A percentile compares a stretch with the other conserved stretches of the same genome.
Evolutionary conservation across 2,329 filamentous ascomycete genomes (phyloP).

Genomic region (Phyllosticta citrichinensis): DNA sequence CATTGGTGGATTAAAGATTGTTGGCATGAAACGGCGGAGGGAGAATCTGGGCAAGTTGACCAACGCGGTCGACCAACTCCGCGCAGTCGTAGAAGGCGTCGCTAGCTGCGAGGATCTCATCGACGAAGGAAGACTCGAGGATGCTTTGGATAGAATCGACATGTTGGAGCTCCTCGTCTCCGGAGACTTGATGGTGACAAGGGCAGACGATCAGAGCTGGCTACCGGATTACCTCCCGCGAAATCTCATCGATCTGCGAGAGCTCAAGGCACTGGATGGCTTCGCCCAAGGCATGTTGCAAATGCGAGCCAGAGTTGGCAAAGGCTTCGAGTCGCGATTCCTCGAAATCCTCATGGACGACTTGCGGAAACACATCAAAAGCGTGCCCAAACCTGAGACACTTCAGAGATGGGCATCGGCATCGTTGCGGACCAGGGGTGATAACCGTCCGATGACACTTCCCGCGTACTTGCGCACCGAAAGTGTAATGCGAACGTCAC

Average conservation of each 20-base stretch:
- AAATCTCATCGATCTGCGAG: slow-evolving; percentile 58
- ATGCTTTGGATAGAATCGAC: slow-evolving; percentile 68
- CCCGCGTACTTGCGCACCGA: slow-evolving; percentile 72
- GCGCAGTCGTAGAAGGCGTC: slow-evolving; percentile 65
- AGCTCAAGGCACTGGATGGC: slow-evolving; percentile 68
- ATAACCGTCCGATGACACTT: slow-evolving; percentile 53
- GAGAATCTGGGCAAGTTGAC: slow-evolving; percentile 79
- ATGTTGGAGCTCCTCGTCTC: slow-evolving; percentile 69
- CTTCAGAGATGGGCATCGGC: slow-evolving; percentile 76
- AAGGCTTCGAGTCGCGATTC: slow-evolving; percentile 75
- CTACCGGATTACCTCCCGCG: slow-evolving; percentile 24
- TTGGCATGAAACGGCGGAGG: slow-evolving; percentile 68
- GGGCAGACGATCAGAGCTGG: slow-evolving; percentile 22
- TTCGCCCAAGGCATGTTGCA: slow-evolving; percentile 67
- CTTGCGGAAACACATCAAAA: slow-evolving; percentile 67
- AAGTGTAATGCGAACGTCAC: slow-evolving; percentile 57
- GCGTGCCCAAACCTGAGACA: slow-evolving; percentile 61
- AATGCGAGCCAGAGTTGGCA: slow-evolving; percentile 72
- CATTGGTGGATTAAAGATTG: slow-evolving; percentile 70
- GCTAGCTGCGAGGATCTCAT: slow-evolving; percentile 70
- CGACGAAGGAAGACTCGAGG: slow-evolving; percentile 72
- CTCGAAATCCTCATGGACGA: slow-evolving; percentile 69
- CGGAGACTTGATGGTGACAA: slow-evolving; percentile 48
- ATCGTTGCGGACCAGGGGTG: slow-evolving; percentile 60
- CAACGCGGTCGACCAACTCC: slow-evolving; percentile 73